Conservation (phyloP, 129 eudicot genomes). For the Deinandra increscens region DNA sequence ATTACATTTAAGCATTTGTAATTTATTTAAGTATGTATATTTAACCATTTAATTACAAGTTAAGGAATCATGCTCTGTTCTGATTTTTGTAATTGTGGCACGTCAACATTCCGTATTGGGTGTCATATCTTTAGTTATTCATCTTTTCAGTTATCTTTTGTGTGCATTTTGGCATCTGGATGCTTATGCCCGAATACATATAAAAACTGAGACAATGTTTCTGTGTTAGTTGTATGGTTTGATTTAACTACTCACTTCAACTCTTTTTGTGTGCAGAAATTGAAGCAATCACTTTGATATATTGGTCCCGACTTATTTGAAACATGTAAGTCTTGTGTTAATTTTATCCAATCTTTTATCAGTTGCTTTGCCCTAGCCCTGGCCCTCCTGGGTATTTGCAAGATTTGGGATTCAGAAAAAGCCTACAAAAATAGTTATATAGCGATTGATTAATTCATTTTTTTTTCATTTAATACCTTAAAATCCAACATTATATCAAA, state of each 20-base stretch:
- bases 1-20: no score
- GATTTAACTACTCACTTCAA: conserved; percentile 4
- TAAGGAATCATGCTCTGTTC: no score
- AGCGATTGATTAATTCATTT: not conserved
- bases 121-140: not conserved
- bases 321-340: conserved; percentile 23
- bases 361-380: not conserved
- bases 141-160: not conserved
- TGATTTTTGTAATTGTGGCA: no score
- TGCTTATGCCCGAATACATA: not conserved
- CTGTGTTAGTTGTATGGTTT: not conserved
- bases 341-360: not conserved
- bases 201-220: not conserved
- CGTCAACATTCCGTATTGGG: no score
- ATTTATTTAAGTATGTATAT: no score
- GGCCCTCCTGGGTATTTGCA: not conserved
- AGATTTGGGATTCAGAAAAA: not conserved
- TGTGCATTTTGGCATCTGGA: not conserved
- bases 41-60: no score
- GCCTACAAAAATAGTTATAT: not conserved
- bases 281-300: conserved; percentile 17
- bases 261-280: conserved; percentile 25
- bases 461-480: not conserved
- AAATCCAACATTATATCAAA: not conserved
- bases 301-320: conserved; percentile 8